These are phyloP conservation scores for Xerocomus spinulosus DNA, from an alignment of 768 basidiomycete genomes.

Conservation along the genomic window DNA sequence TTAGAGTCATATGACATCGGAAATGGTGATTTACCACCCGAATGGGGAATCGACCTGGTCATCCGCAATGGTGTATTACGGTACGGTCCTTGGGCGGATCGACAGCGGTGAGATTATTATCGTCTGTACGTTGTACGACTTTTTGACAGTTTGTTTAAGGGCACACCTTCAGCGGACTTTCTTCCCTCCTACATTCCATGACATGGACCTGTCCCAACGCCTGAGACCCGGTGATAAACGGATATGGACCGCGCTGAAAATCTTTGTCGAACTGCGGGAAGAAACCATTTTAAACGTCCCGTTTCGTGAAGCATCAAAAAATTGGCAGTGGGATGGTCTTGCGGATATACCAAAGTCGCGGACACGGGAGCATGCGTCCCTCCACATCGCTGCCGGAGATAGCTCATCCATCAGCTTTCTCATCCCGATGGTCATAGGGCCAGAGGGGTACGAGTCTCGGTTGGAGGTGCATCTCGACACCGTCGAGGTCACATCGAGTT, in stretches of 20 bases:
- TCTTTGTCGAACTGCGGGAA: constrained; percentile 78
- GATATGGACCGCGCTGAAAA: constrained; percentile 74
- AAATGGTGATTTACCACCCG: constrained; percentile 82
- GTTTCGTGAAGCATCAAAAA: constrained; percentile 90
- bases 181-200: constrained; percentile 76
- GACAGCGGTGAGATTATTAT: constrained; percentile 61
- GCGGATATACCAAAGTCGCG: constrained; percentile 45
- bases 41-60: constrained; percentile 89
- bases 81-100: constrained; percentile 97
- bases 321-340: constrained; percentile 89
- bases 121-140: neutral
- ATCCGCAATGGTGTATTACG: constrained; percentile 70
- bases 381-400: constrained; percentile 72
- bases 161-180: constrained; percentile 75
- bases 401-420: constrained; percentile 82
- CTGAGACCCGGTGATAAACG: constrained; percentile 77
- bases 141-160: constrained; percentile 33
- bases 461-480: constrained; percentile 82
- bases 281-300: constrained; percentile 79
- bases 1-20: constrained; percentile 64
- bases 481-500: constrained; percentile 71
- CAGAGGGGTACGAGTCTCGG: constrained; percentile 71
- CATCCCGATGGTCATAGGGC: constrained; percentile 73
- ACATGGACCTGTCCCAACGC: constrained; percentile 49
- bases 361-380: constrained; percentile 61